A percentile compares a stretch with the other conserved stretches of the same genome.
Conservation (phyloP, 2,329 filamentous ascomycete species). For the Coniosporium tulheliwenetii region DNA sequence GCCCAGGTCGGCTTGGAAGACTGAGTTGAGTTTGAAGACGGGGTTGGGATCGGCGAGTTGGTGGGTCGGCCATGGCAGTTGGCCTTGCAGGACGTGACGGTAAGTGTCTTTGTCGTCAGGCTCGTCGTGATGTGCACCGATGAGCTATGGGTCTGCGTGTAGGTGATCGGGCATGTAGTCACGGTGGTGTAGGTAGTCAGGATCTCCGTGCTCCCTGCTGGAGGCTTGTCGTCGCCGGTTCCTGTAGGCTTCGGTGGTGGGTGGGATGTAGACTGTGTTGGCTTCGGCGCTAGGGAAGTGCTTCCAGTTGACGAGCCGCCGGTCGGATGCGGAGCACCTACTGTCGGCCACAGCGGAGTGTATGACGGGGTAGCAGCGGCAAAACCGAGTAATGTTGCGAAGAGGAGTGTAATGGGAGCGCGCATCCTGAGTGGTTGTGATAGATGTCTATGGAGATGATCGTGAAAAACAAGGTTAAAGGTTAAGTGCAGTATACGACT, state of each 20-base stretch:
- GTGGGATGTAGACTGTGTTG: too few species aligned
- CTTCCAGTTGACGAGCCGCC: too few species aligned
- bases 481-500: too few species aligned
- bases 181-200: slow-evolving; percentile 15
- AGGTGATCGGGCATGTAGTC: slow-evolving; percentile 16
- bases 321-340: too few species aligned
- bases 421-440: too few species aligned
- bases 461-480: too few species aligned
- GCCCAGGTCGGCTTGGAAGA: slow-evolving; percentile 1
- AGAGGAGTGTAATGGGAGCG: too few species aligned
- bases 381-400: too few species aligned
- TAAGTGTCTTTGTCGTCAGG: slow-evolving; percentile 20
- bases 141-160: slow-evolving; percentile 8
- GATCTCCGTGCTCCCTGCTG: slow-evolving; percentile 6
- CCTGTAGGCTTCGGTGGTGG: background rate
- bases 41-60: slow-evolving; percentile 3
- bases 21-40: slow-evolving; percentile 1
- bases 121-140: slow-evolving; percentile 14
- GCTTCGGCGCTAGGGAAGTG: too few species aligned
- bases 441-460: too few species aligned
- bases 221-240: background rate
- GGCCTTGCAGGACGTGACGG: slow-evolving; percentile 20
- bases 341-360: too few species aligned
- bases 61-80: slow-evolving; percentile 14
- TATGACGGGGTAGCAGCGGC: too few species aligned